Base-by-base conservation (phyloP, 495 filamentous ascomycete genomes). In the Penicillium flavigenum region DNA sequence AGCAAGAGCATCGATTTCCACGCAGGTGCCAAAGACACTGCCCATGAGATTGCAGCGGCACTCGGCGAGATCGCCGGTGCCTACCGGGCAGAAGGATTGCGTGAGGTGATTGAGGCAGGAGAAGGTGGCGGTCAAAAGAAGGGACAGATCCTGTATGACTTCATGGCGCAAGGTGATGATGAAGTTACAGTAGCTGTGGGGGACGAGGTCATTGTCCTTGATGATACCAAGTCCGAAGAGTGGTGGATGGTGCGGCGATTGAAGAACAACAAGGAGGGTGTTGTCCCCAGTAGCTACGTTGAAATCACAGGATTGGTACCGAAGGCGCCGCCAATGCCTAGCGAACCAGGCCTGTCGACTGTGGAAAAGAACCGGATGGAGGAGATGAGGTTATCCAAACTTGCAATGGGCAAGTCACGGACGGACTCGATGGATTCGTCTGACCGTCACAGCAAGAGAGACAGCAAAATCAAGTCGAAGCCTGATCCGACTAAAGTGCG, bases 251-350 rank as follows among this genome's bases (percentile, higher is more conserved):
- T 99, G 11, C 85, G 89, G 47, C 84, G 92, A 31, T 60, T 96
- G 47, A 92, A 91, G 76, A 97, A 92, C 69, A 89, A 90, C 46
- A 90, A 89, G 66, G 90, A 96, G 69, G 95, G 94, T n/a, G 94
- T 98, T 11, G 92, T 99, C n/a, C 94, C 94, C 5, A 92, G 91
- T 76, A 95, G 89, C 72, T 99, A 97, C 70, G 86, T 98, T 49
- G 94, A 99, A 69, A 77, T 95, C 29, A 89, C 81, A 11, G 89
- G 88, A 41, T 81, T 81, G 3, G 72, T 86, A 20, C 57, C 77
- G 22, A 63, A 75, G 19, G 76, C 78, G 36, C 50, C 50, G n/a
- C 72, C 76, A 2, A 57, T 77, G 4, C 84, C 83, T 22, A 63
- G 87, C 54, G 87, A 88, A 58, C 81, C 87, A 11, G 90, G 84